Percentiles rank a stretch among this genome's conserved stretches.
These are phyloP conservation scores for Crithidia acanthocephali DNA, from an alignment of 208 protist species.

Conservation along the genomic window DNA sequence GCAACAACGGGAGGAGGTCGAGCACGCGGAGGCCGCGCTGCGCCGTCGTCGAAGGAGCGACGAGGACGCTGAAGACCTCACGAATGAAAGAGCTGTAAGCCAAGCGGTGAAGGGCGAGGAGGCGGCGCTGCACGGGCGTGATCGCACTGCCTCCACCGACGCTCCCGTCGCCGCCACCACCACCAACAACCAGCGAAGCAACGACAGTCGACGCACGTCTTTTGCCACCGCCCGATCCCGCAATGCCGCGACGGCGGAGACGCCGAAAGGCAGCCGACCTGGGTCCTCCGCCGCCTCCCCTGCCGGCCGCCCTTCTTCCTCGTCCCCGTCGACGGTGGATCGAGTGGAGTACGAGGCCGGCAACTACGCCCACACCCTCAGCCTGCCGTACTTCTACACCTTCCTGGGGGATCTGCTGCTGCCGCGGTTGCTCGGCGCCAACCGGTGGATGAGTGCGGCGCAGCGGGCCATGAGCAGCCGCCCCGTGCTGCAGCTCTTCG, in stretches of 20 bases:
- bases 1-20: slow-evolving; percentile 20
- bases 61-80: too few relatives aligned
- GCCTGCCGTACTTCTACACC: slow-evolving; percentile 39
- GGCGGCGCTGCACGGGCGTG: neutral
- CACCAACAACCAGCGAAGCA: too few relatives aligned
- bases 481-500: slow-evolving; percentile 36
- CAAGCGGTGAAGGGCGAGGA: neutral
- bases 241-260: neutral
- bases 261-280: neutral
- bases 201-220: neutral
- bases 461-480: slow-evolving; percentile 28
- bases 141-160: too few relatives aligned
- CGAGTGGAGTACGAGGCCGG: slow-evolving; percentile 41
- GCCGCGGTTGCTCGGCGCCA: slow-evolving; percentile 48
- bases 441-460: slow-evolving; percentile 25
- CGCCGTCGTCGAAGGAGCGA: too few relatives aligned
- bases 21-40: neutral
- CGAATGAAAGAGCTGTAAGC: too few relatives aligned
- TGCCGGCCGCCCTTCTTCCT: neutral
- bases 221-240: neutral
- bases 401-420: slow-evolving; percentile 61
- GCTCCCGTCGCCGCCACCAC: too few relatives aligned
- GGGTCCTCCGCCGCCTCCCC: neutral
- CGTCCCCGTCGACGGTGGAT: neutral
- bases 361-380: slow-evolving; percentile 43